phyloP scores from a whole-genome alignment of 257 asterid species.

The Nicotiana tabacum region DNA sequence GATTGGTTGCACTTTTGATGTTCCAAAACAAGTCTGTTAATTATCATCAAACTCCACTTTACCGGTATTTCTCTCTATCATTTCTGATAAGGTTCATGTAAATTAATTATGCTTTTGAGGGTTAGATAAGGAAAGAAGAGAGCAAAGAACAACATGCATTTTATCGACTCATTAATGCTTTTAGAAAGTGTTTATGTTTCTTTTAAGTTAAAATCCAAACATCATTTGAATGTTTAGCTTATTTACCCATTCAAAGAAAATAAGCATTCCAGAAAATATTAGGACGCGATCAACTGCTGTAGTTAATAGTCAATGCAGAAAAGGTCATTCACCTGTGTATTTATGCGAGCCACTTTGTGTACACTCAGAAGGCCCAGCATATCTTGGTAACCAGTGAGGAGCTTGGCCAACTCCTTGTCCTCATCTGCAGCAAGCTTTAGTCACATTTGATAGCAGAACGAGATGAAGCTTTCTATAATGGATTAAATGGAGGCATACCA shows the following conservation, averaged over 20 bases:
- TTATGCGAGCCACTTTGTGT: constrained; percentile 86
- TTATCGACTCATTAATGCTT: background rate
- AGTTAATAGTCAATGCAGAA: background rate
- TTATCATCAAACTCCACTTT: background rate
- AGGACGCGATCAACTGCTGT: background rate
- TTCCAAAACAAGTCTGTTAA: background rate
- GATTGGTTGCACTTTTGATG: background rate
- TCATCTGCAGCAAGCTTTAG: constrained; percentile 53
- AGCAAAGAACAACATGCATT: background rate
- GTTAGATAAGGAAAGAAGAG: background rate
- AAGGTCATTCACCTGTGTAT: constrained; percentile 61
- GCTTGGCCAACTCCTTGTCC: constrained; percentile 91
- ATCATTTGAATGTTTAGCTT: background rate
- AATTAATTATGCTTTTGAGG: background rate
- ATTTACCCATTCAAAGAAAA: background rate
- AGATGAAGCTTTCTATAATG: background rate
- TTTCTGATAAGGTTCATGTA: background rate
- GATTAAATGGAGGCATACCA: constrained; percentile 34
- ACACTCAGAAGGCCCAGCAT: constrained; percentile 92
- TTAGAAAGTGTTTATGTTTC: background rate
- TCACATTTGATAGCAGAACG: background rate
- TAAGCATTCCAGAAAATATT: background rate
- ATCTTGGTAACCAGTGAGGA: constrained; percentile 91
- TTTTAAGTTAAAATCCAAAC: background rate
- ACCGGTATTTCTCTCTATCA: background rate